Conservation (phyloP, 1,139 yeast genomes). For the Candida smagusa region DNA sequence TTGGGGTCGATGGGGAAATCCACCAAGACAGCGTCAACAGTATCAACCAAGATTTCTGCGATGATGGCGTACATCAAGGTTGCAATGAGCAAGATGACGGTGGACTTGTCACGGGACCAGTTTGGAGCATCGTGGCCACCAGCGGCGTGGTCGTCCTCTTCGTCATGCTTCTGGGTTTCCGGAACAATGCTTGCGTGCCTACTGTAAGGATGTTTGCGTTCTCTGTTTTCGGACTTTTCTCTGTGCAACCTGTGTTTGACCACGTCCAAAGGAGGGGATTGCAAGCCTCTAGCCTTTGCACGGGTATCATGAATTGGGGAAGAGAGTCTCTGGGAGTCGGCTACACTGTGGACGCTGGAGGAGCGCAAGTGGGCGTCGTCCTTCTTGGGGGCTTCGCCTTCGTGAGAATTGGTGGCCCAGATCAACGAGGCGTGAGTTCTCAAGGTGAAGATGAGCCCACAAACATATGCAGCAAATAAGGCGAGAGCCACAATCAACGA, state of each 20-base stretch:
- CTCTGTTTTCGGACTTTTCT: background rate
- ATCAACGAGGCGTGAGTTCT: constrained; percentile 95
- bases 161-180: constrained; percentile 10
- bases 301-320: constrained; percentile 3
- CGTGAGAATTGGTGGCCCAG: constrained; percentile 68
- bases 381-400: constrained; percentile 20
- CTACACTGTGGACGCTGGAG: constrained; percentile 32
- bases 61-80: constrained; percentile 86
- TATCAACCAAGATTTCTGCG: constrained; percentile 92
- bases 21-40: constrained; percentile 83
- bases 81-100: constrained; percentile 80
- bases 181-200: constrained; percentile 6
- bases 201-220: constrained; percentile 2
- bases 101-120: constrained; percentile 86
- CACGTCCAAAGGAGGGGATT: constrained; percentile 22
- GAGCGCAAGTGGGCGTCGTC: constrained; percentile 24
- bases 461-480: constrained; percentile 78
- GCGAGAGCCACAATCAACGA: constrained; percentile 77
- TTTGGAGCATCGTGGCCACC: constrained; percentile 97
- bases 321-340: constrained; percentile 4
- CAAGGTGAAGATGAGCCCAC: constrained; percentile 89
- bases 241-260: constrained; percentile 11
- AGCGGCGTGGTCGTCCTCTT: constrained; percentile 30
- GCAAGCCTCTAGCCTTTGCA: constrained; percentile 5
- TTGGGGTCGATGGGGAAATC: constrained; percentile 82